A percentile compares a stretch with the other conserved stretches of the same genome.
phyloP scores from a whole-genome alignment of 2,329 filamentous ascomycete species.

The Exophiala sideris region DNA sequence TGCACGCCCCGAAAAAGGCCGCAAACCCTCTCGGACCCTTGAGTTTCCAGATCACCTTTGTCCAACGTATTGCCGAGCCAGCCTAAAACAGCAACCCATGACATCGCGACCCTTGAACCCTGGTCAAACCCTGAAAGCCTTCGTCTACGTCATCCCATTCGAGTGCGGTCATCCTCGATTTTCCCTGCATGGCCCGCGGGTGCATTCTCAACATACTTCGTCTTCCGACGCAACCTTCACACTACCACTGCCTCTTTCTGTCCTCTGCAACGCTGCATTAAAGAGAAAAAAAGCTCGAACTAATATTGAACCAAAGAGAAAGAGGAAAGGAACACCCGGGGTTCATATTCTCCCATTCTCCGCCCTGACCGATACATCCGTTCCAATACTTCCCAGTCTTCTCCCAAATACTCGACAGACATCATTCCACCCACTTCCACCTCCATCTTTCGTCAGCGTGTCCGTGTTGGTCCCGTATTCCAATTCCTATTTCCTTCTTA shows the following conservation, averaged over 20 bases:
- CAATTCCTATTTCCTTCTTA: constrained; percentile 13
- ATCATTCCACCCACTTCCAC: constrained; percentile 14
- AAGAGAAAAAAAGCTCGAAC: not conserved
- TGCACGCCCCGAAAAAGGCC: not conserved
- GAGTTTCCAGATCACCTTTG: not conserved
- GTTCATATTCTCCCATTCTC: not conserved
- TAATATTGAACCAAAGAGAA: not conserved
- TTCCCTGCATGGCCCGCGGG: not conserved
- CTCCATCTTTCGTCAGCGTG: constrained; percentile 13
- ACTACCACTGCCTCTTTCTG: constrained; percentile 1
- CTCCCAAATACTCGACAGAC: not conserved
- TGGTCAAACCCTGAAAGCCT: not conserved
- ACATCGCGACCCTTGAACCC: not conserved
- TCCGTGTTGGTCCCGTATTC: constrained; percentile 11
- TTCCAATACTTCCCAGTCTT: not conserved
- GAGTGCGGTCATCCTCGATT: not conserved
- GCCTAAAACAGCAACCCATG: not conserved
- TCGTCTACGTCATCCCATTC: not conserved
- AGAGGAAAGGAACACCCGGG: not conserved
- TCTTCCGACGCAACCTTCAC: constrained; percentile 1
- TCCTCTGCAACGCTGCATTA: not conserved
- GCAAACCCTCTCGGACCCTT: not conserved
- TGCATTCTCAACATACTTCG: not conserved
- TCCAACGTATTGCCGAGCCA: constrained; percentile 18
- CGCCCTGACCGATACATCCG: constrained; percentile 17